These are phyloP conservation scores for Ustilago cynodontis DNA, from an alignment of 1,284 basidiomycete genomes.

Conservation along the genomic window DNA sequence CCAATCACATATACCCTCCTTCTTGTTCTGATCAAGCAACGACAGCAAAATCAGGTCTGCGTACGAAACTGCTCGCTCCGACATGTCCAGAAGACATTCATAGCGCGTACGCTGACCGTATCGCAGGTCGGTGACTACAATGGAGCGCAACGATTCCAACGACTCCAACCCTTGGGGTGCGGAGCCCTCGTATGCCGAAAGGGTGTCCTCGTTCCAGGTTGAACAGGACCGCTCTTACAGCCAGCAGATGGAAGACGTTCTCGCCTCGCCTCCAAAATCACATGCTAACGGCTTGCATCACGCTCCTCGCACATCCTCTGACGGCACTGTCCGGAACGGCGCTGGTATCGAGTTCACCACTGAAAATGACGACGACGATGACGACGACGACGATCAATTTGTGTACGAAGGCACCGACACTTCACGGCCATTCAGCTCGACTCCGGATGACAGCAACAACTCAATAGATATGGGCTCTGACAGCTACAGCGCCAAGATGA, in stretches of 20 bases:
- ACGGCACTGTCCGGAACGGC: neutral
- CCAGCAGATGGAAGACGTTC: conserved; percentile 35
- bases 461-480: conserved; percentile 41
- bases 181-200: conserved; percentile 32
- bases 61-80: neutral
- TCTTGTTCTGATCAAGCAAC: neutral
- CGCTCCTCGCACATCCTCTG: conserved; percentile 1
- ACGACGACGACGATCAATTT: conserved; percentile 76
- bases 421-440: conserved; percentile 3
- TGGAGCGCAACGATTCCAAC: conserved; percentile 31
- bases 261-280: conserved; percentile 17
- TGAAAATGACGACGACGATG: conserved; percentile 72
- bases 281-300: conserved; percentile 10
- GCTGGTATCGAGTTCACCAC: neutral
- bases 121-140: neutral
- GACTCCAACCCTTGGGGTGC: conserved; percentile 47
- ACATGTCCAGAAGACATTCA: neutral
- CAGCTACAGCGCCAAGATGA: conserved; percentile 49
- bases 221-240: conserved; percentile 26
- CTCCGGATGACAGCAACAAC: conserved; percentile 27
- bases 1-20: neutral
- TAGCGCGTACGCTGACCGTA: no score
- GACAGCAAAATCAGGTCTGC: neutral
- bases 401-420: conserved; percentile 78
- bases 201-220: conserved; percentile 17